Conservation (phyloP, 2,329 filamentous ascomycete species). For the Talaromyces pinophilus region DNA sequence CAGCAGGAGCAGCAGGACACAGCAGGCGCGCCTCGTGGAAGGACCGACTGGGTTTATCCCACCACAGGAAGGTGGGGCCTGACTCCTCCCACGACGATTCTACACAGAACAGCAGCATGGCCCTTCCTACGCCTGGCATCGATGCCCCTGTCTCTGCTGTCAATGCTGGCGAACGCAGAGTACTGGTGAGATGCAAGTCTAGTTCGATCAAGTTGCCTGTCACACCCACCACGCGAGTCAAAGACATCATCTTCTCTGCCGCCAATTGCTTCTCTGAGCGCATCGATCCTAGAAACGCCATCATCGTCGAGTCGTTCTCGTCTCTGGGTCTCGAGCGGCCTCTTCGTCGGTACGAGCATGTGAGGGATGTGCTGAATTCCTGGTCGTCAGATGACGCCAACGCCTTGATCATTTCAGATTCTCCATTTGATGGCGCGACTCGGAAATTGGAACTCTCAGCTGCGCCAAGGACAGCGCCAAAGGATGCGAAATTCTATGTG, state of each 20-base stretch:
- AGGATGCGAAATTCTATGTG: constrained; percentile 68
- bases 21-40: constrained; percentile 35
- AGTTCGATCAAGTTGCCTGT: constrained; percentile 71
- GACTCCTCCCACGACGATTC: constrained; percentile 14
- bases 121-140: constrained; percentile 52
- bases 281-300: constrained; percentile 65
- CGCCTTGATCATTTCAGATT: constrained; percentile 66
- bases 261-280: constrained; percentile 62
- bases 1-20: constrained; percentile 20
- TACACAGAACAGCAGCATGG: neutral
- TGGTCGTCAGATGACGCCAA: constrained; percentile 86
- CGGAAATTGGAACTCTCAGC: constrained; percentile 61
- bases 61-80: constrained; percentile 18
- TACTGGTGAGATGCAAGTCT: constrained; percentile 71
- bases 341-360: constrained; percentile 79
- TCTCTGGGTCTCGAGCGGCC: constrained; percentile 78
- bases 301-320: constrained; percentile 76
- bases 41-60: constrained; percentile 33
- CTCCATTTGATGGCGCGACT: constrained; percentile 53
- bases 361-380: constrained; percentile 86
- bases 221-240: constrained; percentile 69
- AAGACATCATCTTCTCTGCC: constrained; percentile 71
- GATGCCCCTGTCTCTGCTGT: constrained; percentile 80
- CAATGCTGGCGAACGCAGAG: constrained; percentile 74
- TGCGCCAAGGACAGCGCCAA: constrained; percentile 65